A percentile compares a stretch with the other conserved stretches of the same genome.
phyloP scores from a whole-genome alignment of 768 basidiomycete species.

The Hemileccinum rubropunctum region DNA sequence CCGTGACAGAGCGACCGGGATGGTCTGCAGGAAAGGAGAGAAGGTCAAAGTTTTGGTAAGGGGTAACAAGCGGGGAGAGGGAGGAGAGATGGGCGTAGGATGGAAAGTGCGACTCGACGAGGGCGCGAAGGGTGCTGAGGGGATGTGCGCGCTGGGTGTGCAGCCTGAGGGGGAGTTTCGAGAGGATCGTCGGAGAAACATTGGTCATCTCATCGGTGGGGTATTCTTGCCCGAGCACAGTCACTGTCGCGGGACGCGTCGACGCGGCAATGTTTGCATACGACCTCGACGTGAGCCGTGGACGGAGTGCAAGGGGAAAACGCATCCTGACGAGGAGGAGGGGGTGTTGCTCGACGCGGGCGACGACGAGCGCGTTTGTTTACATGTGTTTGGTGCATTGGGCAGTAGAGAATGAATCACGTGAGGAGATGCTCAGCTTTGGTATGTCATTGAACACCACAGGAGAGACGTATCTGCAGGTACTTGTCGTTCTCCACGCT shows the following conservation, averaged over 20 bases:
- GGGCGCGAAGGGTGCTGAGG: conserved; percentile 74
- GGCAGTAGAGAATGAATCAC: too few species aligned
- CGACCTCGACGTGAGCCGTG: conserved; percentile 5
- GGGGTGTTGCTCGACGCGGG: too few species aligned
- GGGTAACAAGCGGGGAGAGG: conserved; percentile 86
- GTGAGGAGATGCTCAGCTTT: too few species aligned
- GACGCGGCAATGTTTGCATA: conserved; percentile 13
- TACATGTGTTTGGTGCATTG: not conserved
- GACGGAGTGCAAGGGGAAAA: conserved; percentile 9
- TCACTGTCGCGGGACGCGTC: conserved; percentile 29
- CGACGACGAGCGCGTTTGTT: too few species aligned
- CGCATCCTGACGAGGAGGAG: too few species aligned
- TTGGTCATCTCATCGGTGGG: conserved; percentile 81
- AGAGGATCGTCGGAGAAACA: conserved; percentile 78
- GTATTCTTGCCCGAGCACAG: conserved; percentile 66
- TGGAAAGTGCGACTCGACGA: conserved; percentile 84
- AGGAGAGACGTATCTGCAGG: conserved; percentile 18
- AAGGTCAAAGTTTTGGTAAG: conserved; percentile 93
- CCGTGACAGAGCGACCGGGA: conserved; percentile 84
- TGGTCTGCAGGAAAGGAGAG: conserved; percentile 93
- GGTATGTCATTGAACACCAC: too few species aligned
- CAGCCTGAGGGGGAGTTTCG: conserved; percentile 73
- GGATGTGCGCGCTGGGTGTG: conserved; percentile 81
- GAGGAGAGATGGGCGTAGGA: conserved; percentile 71
- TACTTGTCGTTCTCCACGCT: conserved; percentile 8